Base-by-base conservation (phyloP, 257 asterid genomes). In the Gardenia jasminoides region DNA sequence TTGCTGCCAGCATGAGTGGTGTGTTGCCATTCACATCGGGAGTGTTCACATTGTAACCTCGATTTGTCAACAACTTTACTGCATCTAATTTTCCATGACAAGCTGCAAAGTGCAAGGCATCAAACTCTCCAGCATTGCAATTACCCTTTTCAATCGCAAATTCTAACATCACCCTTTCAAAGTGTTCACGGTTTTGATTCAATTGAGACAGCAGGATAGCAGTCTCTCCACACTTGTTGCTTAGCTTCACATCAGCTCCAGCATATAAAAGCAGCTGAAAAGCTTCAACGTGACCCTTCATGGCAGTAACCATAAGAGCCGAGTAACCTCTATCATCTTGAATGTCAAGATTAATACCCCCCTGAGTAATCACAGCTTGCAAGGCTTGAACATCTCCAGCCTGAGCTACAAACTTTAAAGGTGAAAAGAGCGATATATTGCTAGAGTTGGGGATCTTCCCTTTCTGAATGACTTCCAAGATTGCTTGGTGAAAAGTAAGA, bases 1-100 rank as follows among this genome's bases (percentile, higher is more conserved):
- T 84, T 47, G 97, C 97, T n/a, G 92, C 97, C 81, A 90, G 83
- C 94, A 92, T 92, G 66, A 92, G 91, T 1, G 97, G 91, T 0
- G 96, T 90, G 88, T 85, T 87, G 52, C 89, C 92, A 58, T 92
- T 95, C 46, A 88, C 88, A 43, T 92, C 94, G 0, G 78, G 76
- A 59, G 87, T 87, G 39, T 92, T 87, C 44, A 90, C 72, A 64
- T 89, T 93, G 48, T 90, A 90, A 13, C 92, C 92, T 80, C 89
- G 86, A 80, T 88, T 83, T 33, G 84, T 77, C 73, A 91, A 75
- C 82, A 91, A 67, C 81, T 83, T 88, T 62, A 90, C 93, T 0
- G 97, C 97, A 12, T 85, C 90, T 36, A 78, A 70, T 83, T 92
- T 92, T 33, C 95, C 97, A 33, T 87, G 80, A 3, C 93, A 88